phyloP scores from a whole-genome alignment of 1,139 yeast species.

The Pichia sp. region DNA sequence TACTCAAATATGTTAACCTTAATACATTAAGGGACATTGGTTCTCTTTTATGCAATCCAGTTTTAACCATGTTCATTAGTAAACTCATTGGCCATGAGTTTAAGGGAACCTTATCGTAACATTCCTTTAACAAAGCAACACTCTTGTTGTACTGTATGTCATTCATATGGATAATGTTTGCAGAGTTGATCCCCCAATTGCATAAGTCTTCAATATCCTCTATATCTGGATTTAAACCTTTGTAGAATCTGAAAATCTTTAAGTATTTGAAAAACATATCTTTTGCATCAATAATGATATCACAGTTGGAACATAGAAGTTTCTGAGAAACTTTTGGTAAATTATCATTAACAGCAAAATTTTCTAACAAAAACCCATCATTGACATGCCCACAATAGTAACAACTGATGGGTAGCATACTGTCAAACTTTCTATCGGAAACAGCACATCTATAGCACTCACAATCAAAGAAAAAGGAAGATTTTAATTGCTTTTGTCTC shows the following conservation, averaged over 20 bases:
- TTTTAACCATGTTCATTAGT: slow-evolving; percentile 2
- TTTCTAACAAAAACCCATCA: slow-evolving; percentile 8
- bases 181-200: slow-evolving; percentile 1
- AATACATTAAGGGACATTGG: slow-evolving; percentile 1
- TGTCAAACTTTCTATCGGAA: slow-evolving; percentile 13
- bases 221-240: slow-evolving; percentile 1
- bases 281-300: slow-evolving; percentile 2
- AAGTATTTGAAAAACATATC: slow-evolving; percentile 1
- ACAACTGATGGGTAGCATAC: slow-evolving; percentile 18
- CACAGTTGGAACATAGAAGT: slow-evolving; percentile 6
- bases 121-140: background rate
- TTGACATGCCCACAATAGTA: slow-evolving; percentile 8
- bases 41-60: background rate
- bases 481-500: slow-evolving; percentile 20
- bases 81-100: slow-evolving; percentile 12
- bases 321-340: background rate
- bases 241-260: slow-evolving; percentile 3
- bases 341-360: slow-evolving; percentile 2
- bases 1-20: slow-evolving; percentile 4
- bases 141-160: background rate
- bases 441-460: slow-evolving; percentile 27
- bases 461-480: slow-evolving; percentile 31
- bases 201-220: slow-evolving; percentile 3
- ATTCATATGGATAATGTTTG: background rate
- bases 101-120: slow-evolving; percentile 5